phyloP scores from a whole-genome alignment of 2,329 filamentous ascomycete genomes.

The Fusarium proliferatum region DNA sequence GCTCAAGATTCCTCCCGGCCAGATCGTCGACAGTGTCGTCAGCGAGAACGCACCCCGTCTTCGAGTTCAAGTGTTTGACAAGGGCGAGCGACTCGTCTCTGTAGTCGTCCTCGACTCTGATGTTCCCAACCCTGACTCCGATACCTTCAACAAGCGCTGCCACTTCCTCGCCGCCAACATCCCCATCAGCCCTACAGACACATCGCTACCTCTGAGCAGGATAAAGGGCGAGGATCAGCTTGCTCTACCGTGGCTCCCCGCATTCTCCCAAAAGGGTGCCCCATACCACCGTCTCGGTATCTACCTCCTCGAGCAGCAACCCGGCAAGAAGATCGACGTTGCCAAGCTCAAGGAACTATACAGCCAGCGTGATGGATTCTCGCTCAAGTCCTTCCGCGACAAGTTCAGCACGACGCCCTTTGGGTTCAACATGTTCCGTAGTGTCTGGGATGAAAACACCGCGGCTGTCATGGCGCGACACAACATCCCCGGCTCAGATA shows the following conservation, averaged over 20 bases:
- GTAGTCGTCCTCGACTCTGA: constrained; percentile 90
- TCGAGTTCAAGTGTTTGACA: constrained; percentile 85
- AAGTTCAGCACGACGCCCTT: constrained; percentile 77
- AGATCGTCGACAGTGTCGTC: constrained; percentile 78
- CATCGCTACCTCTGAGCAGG: constrained; percentile 72
- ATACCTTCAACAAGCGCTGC: constrained; percentile 83
- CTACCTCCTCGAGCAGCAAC: constrained; percentile 83
- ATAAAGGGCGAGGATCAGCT: constrained; percentile 73
- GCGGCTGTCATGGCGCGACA: constrained; percentile 87
- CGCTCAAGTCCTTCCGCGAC: constrained; percentile 77
- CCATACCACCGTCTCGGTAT: constrained; percentile 91
- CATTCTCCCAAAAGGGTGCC: constrained; percentile 88
- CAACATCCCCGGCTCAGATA: constrained; percentile 77
- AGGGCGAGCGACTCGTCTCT: constrained; percentile 82
- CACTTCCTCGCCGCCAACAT: constrained; percentile 85
- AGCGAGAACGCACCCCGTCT: constrained; percentile 81
- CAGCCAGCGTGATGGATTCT: constrained; percentile 73
- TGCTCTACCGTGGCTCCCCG: constrained; percentile 83
- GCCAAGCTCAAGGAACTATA: constrained; percentile 66
- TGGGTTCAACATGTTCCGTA: constrained; percentile 88
- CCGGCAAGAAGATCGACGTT: constrained; percentile 67
- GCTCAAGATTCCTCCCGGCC: constrained; percentile 77
- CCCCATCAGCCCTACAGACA: constrained; percentile 62
- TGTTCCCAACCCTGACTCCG: constrained; percentile 80
- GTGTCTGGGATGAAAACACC: constrained; percentile 88